A percentile compares a stretch with the other conserved stretches of the same genome.
Conservation (phyloP, 768 basidiomycete species). For the Russula vinacea region DNA sequence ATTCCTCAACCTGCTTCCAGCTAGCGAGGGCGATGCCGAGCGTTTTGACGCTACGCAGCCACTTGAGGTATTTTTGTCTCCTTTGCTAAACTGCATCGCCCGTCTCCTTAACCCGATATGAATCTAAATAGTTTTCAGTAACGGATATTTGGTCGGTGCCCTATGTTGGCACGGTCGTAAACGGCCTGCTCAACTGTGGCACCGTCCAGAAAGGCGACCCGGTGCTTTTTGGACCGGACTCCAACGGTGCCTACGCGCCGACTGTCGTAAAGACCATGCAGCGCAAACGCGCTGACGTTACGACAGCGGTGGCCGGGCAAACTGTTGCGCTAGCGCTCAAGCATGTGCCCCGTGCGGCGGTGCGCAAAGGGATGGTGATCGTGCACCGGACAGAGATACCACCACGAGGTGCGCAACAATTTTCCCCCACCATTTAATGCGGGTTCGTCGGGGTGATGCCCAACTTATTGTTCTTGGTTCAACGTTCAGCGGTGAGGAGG, state of each 20-base stretch:
- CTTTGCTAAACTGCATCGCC: not conserved
- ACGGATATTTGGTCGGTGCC: constrained; percentile 89
- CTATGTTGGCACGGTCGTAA: constrained; percentile 80
- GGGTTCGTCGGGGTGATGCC: not conserved
- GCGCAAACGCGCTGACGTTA: constrained; percentile 82
- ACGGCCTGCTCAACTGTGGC: constrained; percentile 79
- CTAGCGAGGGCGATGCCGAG: constrained; percentile 78
- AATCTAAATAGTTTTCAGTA: constrained; percentile 61
- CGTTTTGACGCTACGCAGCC: constrained; percentile 79
- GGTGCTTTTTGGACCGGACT: constrained; percentile 86
- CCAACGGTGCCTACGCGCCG: constrained; percentile 80
- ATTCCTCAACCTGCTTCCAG: constrained; percentile 87
- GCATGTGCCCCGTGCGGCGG: constrained; percentile 71
- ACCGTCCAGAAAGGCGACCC: constrained; percentile 73
- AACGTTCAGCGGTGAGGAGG: constrained; percentile 63
- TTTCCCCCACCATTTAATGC: not conserved
- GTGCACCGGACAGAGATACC: constrained; percentile 74
- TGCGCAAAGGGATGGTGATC: constrained; percentile 94
- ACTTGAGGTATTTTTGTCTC: constrained; percentile 53
- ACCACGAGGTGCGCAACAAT: constrained; percentile 67
- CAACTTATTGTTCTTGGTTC: constrained; percentile 4
- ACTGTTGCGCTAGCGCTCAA: constrained; percentile 92
- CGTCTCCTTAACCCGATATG: constrained; percentile 14
- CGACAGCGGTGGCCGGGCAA: constrained; percentile 89
- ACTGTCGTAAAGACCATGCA: constrained; percentile 90